phyloP scores from a whole-genome alignment of 208 protist genomes.

The Leptomonas pyrrhocoris region DNA sequence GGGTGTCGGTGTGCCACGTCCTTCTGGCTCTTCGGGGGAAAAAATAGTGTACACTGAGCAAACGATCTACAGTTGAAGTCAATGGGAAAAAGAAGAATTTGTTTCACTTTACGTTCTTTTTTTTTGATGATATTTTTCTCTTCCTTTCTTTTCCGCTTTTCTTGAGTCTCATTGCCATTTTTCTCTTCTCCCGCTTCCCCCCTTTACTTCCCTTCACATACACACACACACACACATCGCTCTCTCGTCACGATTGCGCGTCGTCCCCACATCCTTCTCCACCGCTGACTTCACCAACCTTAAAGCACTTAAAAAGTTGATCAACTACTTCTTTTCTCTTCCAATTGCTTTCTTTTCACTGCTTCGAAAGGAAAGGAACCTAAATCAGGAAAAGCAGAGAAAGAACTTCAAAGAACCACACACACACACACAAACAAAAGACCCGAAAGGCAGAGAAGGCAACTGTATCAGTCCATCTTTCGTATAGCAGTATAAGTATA shows the following conservation, averaged over 20 bases:
- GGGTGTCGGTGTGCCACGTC: too few relatives aligned
- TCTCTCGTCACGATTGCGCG: too few relatives aligned
- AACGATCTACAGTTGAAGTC: neutral
- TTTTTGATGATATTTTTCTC: neutral
- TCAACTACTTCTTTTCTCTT: slow-evolving; percentile 10
- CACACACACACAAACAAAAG: neutral
- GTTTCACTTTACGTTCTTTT: neutral
- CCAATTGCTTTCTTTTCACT: neutral
- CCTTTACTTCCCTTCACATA: slow-evolving; percentile 8
- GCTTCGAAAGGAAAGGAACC: neutral
- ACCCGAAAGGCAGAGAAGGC: neutral
- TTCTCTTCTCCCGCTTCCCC: neutral
- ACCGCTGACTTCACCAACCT: neutral
- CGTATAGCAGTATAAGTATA: neutral
- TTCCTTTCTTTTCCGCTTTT: slow-evolving; percentile 3
- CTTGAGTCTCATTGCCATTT: neutral
- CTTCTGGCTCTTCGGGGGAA: too few relatives aligned
- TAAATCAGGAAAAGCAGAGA: neutral
- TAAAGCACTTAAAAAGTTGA: slow-evolving; percentile 15
- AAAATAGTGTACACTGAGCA: too few relatives aligned
- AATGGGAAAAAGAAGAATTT: neutral
- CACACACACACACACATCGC: neutral
- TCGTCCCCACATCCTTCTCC: too few relatives aligned
- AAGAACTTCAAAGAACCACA: neutral
- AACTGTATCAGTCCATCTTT: slow-evolving; percentile 4